Evolutionary conservation across 495 filamentous ascomycete species (phyloP), one percentile per base, ranked within the genome.

Genomic region (Penicillium silybi): DNA sequence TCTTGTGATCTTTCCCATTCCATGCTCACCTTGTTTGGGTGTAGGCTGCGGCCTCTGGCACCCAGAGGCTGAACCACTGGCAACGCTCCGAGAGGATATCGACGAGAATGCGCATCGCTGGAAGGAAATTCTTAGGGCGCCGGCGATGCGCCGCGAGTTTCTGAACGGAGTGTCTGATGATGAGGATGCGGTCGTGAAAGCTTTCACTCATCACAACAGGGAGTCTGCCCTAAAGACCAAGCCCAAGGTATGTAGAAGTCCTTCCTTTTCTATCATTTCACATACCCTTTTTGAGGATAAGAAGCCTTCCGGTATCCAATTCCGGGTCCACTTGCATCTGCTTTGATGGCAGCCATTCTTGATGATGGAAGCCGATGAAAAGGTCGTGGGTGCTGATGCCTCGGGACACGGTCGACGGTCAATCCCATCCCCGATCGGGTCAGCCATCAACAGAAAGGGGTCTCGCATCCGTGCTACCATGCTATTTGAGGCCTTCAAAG

Each of bases 191-290:
- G 79, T 79, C 50, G 73, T 92, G 3, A 71, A 79, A 40, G 87
- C 86, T 3, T 93, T 93, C 69, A 75, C 80, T 9, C 75, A 69
- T 40, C 64, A 69, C 40, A 96, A 92, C 57, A 67, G 73, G 52
- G 83, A 85, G 56, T 85, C 80, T 48, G 87, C 88, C 39, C 72
- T 96, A 10, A 93, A 93, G 76, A 91, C 80, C 34, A 87, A 87
- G 61, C 90, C 90, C 0, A 92, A 90, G 82, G 88, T 92, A 66
- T 56, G 80, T 48, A 40, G n/a, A 8, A 44, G 41, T 43, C 23
- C 50, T 43, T 44, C 22, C 10, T 47, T n/a, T 46, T 40, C 23
- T 39, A 22, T 23, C 34, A 26, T 26, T 43, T 22, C 40, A 16
- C 45, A 15, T 19, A 4, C 27, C 27, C 20, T 8, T 9, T 19